Conservation (phyloP, 2,329 filamentous ascomycete species). For the Aspergillus cejpii region DNA sequence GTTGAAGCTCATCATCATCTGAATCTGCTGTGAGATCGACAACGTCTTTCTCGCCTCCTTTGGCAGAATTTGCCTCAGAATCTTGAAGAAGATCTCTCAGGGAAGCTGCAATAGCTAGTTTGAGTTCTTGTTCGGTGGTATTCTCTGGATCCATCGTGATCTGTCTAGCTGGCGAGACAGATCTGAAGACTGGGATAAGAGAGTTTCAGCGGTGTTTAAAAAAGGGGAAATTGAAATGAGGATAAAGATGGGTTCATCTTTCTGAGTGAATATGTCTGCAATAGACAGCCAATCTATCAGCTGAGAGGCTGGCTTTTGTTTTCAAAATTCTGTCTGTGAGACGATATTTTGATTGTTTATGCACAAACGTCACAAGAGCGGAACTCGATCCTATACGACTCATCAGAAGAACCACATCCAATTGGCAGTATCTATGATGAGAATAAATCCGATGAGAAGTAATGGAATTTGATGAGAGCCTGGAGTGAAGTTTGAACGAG, state of each 20-base stretch:
- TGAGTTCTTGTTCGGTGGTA: slow-evolving; percentile 22
- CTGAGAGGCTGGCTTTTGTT: background rate
- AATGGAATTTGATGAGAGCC: too few relatives aligned
- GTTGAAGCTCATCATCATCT: slow-evolving; percentile 22
- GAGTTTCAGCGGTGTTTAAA: background rate
- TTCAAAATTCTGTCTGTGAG: background rate
- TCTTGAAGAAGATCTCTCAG: slow-evolving; percentile 11
- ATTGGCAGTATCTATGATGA: background rate
- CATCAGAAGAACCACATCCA: background rate
- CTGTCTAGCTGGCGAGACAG: background rate
- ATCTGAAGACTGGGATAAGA: background rate
- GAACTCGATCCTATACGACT: background rate
- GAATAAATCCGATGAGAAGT: too few relatives aligned
- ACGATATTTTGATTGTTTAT: background rate
- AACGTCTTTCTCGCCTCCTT: slow-evolving; percentile 9
- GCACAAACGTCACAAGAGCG: background rate
- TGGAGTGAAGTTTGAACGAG: too few relatives aligned
- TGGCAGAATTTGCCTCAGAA: background rate
- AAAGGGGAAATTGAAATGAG: background rate
- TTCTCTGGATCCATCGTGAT: slow-evolving; percentile 7
- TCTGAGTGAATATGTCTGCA: background rate
- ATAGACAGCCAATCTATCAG: background rate
- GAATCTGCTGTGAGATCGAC: slow-evolving; percentile 34
- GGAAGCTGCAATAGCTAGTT: slow-evolving; percentile 20
- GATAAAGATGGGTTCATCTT: too few relatives aligned